Conservation (phyloP, 495 filamentous ascomycete genomes). For the Pyrenula aspistea region DNA sequence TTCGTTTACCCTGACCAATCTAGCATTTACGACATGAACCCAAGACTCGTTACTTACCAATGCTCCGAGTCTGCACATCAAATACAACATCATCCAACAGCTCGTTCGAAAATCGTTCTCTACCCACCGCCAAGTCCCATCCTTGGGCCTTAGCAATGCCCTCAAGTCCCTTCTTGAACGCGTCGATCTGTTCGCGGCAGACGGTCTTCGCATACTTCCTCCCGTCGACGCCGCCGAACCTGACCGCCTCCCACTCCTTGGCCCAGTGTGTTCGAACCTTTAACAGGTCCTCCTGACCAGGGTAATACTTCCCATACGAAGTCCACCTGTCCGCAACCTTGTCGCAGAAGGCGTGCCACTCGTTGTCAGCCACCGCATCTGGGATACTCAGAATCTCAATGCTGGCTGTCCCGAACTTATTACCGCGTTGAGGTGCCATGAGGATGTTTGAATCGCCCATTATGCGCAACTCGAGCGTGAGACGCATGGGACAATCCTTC, state of each 20-base stretch:
- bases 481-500: conserved; percentile 30
- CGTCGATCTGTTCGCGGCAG: not conserved
- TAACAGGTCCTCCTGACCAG: conserved; percentile 3
- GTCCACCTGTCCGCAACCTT: conserved; percentile 34
- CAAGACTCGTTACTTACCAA: too few species aligned
- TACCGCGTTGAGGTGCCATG: conserved; percentile 39
- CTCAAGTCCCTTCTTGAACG: not conserved
- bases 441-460: conserved; percentile 35
- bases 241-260: conserved; percentile 33
- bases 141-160: not conserved
- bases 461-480: conserved; percentile 40
- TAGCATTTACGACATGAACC: too few species aligned
- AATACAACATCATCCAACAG: not conserved
- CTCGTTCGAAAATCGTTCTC: not conserved
- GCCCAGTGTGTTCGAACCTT: conserved; percentile 42
- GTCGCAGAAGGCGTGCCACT: conserved; percentile 34
- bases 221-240: not conserved
- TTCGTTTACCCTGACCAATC: too few species aligned
- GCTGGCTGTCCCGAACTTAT: conserved; percentile 29
- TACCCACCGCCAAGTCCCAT: not conserved
- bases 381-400: conserved; percentile 38
- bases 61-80: not conserved
- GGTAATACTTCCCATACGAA: conserved; percentile 15
- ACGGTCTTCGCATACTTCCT: not conserved
- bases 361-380: conserved; percentile 23